Percentiles rank a stretch among this genome's conserved stretches.
phyloP scores from a whole-genome alignment of 2,329 filamentous ascomycete genomes.

The Penicillium aurantiogriseum region DNA sequence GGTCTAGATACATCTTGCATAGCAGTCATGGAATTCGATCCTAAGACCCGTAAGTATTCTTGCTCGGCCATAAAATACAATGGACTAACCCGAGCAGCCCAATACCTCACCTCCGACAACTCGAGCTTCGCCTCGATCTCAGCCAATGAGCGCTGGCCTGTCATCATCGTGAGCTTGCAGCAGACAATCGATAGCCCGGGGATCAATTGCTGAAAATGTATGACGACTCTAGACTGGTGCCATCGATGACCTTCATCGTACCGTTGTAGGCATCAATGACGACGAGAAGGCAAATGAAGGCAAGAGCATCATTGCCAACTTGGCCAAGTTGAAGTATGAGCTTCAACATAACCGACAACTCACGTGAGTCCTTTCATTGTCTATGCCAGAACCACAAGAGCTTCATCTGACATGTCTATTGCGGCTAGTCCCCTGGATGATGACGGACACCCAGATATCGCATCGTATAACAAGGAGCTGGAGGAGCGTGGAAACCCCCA shows the following conservation, averaged over 20 bases:
- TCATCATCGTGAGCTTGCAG: conserved; percentile 71
- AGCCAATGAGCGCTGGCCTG: conserved; percentile 83
- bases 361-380: not conserved
- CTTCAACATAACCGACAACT: conserved; percentile 63
- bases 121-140: conserved; percentile 85
- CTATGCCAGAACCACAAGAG: not conserved
- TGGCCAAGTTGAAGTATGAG: conserved; percentile 89
- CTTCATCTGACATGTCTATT: not conserved
- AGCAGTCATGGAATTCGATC: conserved; percentile 67
- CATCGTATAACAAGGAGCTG: conserved; percentile 81
- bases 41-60: conserved; percentile 63
- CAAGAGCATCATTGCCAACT: conserved; percentile 76
- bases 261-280: conserved; percentile 50
- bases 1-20: conserved; percentile 14
- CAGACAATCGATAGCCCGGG: not conserved
- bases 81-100: conserved; percentile 52
- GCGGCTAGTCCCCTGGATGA: conserved; percentile 65
- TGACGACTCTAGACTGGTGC: conserved; percentile 67
- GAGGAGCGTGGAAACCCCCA: conserved; percentile 67
- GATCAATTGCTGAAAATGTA: conserved; percentile 5
- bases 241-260: conserved; percentile 89
- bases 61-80: not conserved
- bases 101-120: conserved; percentile 75
- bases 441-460: conserved; percentile 73
- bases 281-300: conserved; percentile 69